Evolutionary conservation across 2,329 filamentous ascomycete genomes (phyloP).

Genomic region (Fusarium pseudograminearum): DNA sequence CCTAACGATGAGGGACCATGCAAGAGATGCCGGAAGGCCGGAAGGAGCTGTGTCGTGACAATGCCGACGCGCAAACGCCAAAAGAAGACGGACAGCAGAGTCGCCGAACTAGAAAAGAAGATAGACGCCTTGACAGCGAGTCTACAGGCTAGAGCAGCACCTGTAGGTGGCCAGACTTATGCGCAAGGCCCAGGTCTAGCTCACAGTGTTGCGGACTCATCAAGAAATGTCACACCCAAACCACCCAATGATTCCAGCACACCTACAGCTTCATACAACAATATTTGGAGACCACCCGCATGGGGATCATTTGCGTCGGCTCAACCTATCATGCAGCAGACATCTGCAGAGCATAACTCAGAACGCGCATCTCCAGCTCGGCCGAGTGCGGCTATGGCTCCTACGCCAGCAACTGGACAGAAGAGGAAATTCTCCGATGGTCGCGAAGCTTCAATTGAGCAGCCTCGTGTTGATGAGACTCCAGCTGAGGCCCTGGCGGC

Average conservation of each 20-base stretch:
- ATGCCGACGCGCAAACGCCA: slow-evolving; percentile 81
- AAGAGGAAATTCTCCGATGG: slow-evolving; percentile 52
- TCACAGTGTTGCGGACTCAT: slow-evolving; percentile 25
- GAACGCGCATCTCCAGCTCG: slow-evolving; percentile 26
- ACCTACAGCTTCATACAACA: slow-evolving; percentile 18
- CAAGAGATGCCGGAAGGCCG: slow-evolving; percentile 82
- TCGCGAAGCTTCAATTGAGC: slow-evolving; percentile 30
- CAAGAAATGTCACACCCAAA: slow-evolving; percentile 17
- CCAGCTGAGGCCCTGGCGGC: slow-evolving; percentile 37
- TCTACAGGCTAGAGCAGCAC: slow-evolving; percentile 68
- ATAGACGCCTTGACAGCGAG: slow-evolving; percentile 89
- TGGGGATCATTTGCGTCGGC: slow-evolving; percentile 37
- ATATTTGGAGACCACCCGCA: slow-evolving; percentile 27
- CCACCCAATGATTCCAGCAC: slow-evolving; percentile 17
- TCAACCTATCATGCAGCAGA: slow-evolving; percentile 24
- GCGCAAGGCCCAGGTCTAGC: slow-evolving; percentile 12
- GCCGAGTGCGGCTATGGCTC: slow-evolving; percentile 14
- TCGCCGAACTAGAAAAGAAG: slow-evolving; percentile 92
- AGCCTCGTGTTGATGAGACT: slow-evolving; percentile 28
- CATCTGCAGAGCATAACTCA: slow-evolving; percentile 22
- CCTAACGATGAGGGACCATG: slow-evolving; percentile 73
- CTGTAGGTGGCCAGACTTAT: slow-evolving; percentile 27
- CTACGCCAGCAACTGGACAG: slow-evolving; percentile 39
- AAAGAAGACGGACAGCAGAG: slow-evolving; percentile 91
- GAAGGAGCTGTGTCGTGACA: slow-evolving; percentile 81